Evolutionary conservation across 129 eudicot genomes (phyloP), one percentile per base, ranked within the genome.

Genomic region (Silybum marianum): DNA sequence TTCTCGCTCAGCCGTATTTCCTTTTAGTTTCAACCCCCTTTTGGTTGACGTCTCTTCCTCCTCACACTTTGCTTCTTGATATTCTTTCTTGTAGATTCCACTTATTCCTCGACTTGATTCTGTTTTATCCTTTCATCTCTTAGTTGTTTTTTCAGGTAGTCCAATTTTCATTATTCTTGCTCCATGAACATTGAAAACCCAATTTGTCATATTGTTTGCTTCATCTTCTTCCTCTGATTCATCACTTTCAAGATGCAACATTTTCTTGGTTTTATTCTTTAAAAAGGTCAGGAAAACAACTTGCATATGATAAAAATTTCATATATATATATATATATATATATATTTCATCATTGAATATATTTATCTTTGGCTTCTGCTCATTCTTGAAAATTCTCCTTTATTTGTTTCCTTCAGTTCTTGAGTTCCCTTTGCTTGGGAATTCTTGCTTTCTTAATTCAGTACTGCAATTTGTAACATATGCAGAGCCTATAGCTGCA

Each of bases 401-500:
- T 44, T 44, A 44, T 44, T 11, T 44, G 54, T 44, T 44, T 44
- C 54, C 54, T 44, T 12, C 54, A 44, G 0, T 48, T 54, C 63
- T 54, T 54, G 63, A 54, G 63, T 54, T 54, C 21, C 63, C 63
- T 54, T 21, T 54, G 9, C 97, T 95, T 69, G 99, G 99, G 72
- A 95, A 92, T 85, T 90, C 99, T 46, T 92, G 99, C 78, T 95
- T 92, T 75, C 90, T 95, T 28, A 95, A 95, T 81, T 92, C 97
- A 19, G 97, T 92, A 68, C 84, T 95, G 42, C 97, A 95, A 44
- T 95, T 97, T 80, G 83, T 95, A 85, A 95, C 99, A 2, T 95
- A 95, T 81, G 92, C 97, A 1, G 99, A 90, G 86, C 97, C 97
- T 36, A 84, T 95, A 77, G 99, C 91, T 21, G 99, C 97, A 72